Percentiles rank a stretch among this genome's conserved stretches.
Conservation (phyloP, 176 grass and related monocot species). For the Triticum urartu region DNA sequence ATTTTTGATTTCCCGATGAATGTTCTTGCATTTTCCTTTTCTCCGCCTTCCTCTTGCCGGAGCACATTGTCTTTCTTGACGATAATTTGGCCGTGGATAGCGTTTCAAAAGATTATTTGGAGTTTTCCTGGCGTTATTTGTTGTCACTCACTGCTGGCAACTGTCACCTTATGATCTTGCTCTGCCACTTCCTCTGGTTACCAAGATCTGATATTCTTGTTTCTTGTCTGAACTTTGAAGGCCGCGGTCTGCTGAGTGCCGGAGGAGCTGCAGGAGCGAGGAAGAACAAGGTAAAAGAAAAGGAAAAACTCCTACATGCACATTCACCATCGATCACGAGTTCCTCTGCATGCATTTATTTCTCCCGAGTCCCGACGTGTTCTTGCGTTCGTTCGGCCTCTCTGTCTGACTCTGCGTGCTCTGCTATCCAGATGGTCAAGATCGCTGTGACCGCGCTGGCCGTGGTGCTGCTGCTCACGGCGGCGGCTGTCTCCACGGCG, state of each 20-base stretch:
- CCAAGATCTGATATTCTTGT: background rate
- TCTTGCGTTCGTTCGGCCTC: background rate
- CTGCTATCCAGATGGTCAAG: background rate
- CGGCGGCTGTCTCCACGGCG: background rate
- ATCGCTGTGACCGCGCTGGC: background rate
- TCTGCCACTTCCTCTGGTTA: background rate
- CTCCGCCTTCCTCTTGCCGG: background rate
- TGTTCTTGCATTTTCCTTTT: background rate
- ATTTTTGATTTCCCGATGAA: background rate
- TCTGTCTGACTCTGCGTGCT: background rate
- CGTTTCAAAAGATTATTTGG: too few relatives aligned
- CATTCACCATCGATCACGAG: background rate
- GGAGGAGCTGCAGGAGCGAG: background rate
- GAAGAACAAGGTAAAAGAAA: background rate
- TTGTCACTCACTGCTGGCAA: background rate
- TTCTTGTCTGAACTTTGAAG: background rate
- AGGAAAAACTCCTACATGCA: too few relatives aligned
- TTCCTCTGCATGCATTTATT: background rate
- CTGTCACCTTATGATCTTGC: background rate
- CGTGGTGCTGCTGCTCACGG: background rate
- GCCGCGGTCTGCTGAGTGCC: background rate
- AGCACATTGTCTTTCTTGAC: background rate
- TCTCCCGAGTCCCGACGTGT: too few relatives aligned
- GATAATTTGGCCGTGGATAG: background rate
- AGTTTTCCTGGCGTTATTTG: background rate